Percentiles rank a stretch among this genome's conserved stretches.
These are phyloP conservation scores for Cercospora sp. DNA, from an alignment of 2,329 filamentous ascomycete genomes.

Conservation along the genomic window DNA sequence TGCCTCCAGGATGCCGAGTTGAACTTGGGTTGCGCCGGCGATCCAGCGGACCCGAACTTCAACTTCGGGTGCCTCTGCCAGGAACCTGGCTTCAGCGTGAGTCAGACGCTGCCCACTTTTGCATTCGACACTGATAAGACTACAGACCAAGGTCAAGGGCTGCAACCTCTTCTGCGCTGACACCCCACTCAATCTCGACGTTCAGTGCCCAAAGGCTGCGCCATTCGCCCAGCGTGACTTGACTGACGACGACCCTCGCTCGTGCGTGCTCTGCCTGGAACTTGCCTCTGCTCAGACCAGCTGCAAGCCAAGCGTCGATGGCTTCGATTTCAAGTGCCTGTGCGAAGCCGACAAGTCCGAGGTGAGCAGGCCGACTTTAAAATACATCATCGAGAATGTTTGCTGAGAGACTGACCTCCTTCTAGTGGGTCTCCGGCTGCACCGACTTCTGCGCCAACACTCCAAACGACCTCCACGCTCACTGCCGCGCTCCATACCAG, in stretches of 20 bases:
- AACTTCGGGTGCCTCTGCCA: slow-evolving; percentile 1
- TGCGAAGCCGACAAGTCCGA: not conserved
- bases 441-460: not conserved
- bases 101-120: not conserved
- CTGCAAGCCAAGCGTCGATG: not conserved
- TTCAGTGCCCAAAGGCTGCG: not conserved
- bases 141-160: not conserved
- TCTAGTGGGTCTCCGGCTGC: not conserved
- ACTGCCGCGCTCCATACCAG: not conserved
- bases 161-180: slow-evolving; percentile 7
- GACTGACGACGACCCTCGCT: not conserved
- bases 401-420: not conserved
- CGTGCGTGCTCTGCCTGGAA: slow-evolving; percentile 7
- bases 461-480: not conserved
- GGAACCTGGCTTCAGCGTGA: not conserved
- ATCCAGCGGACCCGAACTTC: not conserved
- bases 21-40: not conserved
- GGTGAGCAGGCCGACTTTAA: not conserved
- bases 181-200: not conserved
- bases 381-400: not conserved
- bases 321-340: not conserved
- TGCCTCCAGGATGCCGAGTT: not conserved
- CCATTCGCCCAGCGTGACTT: not conserved
- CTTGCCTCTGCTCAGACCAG: not conserved
- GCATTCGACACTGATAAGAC: not conserved